Conservation (phyloP, 1,284 basidiomycete genomes). For the Tetrapyrgos nigripes region DNA sequence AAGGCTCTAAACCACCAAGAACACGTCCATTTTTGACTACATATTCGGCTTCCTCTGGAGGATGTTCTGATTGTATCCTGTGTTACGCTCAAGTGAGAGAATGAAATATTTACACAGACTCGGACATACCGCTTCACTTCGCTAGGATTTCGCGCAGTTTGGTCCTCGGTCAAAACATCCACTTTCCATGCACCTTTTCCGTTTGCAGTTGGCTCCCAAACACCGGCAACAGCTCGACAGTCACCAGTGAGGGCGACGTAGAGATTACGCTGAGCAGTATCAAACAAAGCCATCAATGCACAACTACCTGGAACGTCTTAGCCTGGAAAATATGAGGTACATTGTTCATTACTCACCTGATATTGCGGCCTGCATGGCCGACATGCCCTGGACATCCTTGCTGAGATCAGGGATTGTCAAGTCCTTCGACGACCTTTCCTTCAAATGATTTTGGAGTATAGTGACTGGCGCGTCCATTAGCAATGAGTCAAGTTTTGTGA, state of each 20-base stretch:
- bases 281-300: slow-evolving; percentile 85
- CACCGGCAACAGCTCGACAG: slow-evolving; percentile 93
- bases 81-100: slow-evolving; percentile 16
- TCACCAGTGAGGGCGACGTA: slow-evolving; percentile 96
- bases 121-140: slow-evolving; percentile 71
- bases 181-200: slow-evolving; percentile 81
- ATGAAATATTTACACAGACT: neutral
- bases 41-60: slow-evolving; percentile 76
- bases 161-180: slow-evolving; percentile 93
- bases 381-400: slow-evolving; percentile 69
- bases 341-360: slow-evolving; percentile 52
- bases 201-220: slow-evolving; percentile 71
- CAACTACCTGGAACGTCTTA: slow-evolving; percentile 70
- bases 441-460: slow-evolving; percentile 66
- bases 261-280: slow-evolving; percentile 80
- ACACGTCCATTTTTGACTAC: slow-evolving; percentile 90
- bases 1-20: slow-evolving; percentile 93
- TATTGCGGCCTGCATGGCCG: slow-evolving; percentile 81
- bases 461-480: slow-evolving; percentile 81
- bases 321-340: neutral
- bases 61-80: slow-evolving; percentile 92
- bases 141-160: slow-evolving; percentile 90
- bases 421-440: slow-evolving; percentile 49
- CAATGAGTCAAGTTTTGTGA: slow-evolving; percentile 80
- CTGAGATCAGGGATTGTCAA: slow-evolving; percentile 70